A percentile compares a stretch with the other conserved stretches of the same genome.
Conservation (phyloP, 305 asterid genomes). For the Petunia hybrid region DNA sequence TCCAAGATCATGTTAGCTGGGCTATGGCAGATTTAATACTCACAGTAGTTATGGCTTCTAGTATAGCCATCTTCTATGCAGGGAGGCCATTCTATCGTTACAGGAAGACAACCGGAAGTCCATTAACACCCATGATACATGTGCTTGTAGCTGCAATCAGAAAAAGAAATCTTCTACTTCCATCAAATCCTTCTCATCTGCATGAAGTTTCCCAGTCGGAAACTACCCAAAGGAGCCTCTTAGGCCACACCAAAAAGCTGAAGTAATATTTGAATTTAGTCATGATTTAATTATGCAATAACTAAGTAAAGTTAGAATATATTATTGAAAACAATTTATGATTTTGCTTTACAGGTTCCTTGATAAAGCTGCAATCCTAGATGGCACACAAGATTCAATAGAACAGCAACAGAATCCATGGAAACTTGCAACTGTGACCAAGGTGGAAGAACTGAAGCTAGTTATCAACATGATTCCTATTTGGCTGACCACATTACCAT, state of each 20-base stretch:
- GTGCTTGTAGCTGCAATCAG: constrained; percentile 62
- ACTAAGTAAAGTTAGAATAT: neutral
- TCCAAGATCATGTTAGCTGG: constrained; percentile 72
- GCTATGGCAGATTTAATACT: constrained; percentile 60
- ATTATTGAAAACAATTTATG: neutral
- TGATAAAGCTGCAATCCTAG: constrained; percentile 60
- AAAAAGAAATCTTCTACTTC: constrained; percentile 42
- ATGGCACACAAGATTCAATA: constrained; percentile 42
- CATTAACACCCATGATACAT: constrained; percentile 68
- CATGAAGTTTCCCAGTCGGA: neutral
- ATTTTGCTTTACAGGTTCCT: constrained; percentile 47
- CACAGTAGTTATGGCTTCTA: constrained; percentile 55
- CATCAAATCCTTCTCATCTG: constrained; percentile 7
- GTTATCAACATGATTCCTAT: constrained; percentile 68
- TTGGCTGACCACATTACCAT: constrained; percentile 63
- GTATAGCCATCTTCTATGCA: constrained; percentile 53
- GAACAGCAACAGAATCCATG: constrained; percentile 52
- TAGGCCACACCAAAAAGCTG: constrained; percentile 50
- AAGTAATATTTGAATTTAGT: constrained; percentile 42
- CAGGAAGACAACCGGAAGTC: constrained; percentile 68
- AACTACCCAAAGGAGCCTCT: neutral
- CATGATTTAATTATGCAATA: neutral
- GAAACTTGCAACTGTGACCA: constrained; percentile 58
- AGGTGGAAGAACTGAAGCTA: constrained; percentile 72
- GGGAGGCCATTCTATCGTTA: constrained; percentile 56